These are phyloP conservation scores for Mycena maculata DNA, from an alignment of 768 basidiomycete genomes.

Conservation along the genomic window DNA sequence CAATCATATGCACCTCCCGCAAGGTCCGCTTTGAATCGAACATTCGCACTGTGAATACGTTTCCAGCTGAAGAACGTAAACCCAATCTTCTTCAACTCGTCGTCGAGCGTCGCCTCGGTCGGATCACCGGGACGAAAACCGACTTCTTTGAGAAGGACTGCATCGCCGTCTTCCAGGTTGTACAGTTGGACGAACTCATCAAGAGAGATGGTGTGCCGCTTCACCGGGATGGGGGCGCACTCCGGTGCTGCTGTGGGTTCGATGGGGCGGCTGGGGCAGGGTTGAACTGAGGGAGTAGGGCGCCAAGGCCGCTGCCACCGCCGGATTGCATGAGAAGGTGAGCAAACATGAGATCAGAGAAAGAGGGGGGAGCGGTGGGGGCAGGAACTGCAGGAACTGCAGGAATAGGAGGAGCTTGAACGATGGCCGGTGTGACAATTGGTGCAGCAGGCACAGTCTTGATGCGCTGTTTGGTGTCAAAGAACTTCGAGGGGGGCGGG, in stretches of 20 bases:
- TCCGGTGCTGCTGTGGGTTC: background rate
- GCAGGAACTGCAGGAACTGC: background rate
- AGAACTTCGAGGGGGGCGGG: background rate
- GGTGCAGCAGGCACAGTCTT: background rate
- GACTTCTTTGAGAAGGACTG: background rate
- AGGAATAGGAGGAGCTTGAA: background rate
- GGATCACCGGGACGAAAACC: conserved; percentile 9
- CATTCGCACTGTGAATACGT: background rate
- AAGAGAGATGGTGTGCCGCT: background rate
- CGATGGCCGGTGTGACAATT: too few species aligned
- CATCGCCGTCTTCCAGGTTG: background rate
- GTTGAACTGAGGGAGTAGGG: background rate
- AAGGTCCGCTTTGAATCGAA: conserved; percentile 3
- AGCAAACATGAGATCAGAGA: background rate
- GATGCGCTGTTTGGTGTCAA: background rate
- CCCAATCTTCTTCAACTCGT: background rate
- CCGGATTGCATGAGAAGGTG: background rate
- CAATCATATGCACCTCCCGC: background rate
- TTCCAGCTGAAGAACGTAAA: background rate
- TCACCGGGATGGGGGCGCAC: background rate
- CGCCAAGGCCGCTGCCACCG: background rate
- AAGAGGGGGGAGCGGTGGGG: background rate
- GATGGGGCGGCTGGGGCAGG: background rate
- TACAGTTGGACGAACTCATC: background rate
- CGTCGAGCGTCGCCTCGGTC: background rate